Base-by-base conservation (phyloP, 2,329 filamentous ascomycete species). In the Pseudogymnoascus sp. region DNA sequence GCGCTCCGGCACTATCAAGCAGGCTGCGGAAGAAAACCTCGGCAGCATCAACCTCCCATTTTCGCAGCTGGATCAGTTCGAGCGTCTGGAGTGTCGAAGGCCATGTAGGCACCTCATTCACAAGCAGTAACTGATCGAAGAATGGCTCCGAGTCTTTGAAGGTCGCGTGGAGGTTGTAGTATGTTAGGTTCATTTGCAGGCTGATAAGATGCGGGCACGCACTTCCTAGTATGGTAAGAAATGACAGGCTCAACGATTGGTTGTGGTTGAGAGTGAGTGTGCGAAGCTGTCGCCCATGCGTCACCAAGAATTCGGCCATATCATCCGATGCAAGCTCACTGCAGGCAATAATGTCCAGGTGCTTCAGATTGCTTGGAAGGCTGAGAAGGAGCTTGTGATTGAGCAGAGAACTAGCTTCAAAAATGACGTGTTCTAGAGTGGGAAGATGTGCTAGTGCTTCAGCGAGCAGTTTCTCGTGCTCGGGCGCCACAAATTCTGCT, bases 1-100 rank as follows among this genome's bases (percentile, higher is more conserved):
- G 73, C 2, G 81, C 74, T 1, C 80, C 77, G 0, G 92, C 90
- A 59, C 83, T 85, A 63, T 92, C 81, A 21, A 93, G 82, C 1
- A 97, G 78, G 13, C 90, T 94, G 40, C 83, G 81, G 67, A 97
- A 89, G 68, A 97, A 90, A 62, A 84, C 85, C 67, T 89, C 85
- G 0, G 91, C 91, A 0, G 86, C 84, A 35, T 82, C 79, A 0
- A 83, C 80, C 10, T 82, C 81, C 86, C 88, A 92, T 66, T 90
- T 87, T 36, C 90, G 85, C 64, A 96, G 80, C 64, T 94, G 86
- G 42, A 87, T 81, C 62, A 97, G 79, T 70, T 93, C 87, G 52
- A 97, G 79, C 2, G 80, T 78, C 60, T 86, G 84, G 1, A 97
- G 79, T 4, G 80, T 85, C 4, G 79, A 71, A 1, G 93, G 92